These are phyloP conservation scores for Trichoderma asperelloides DNA, from an alignment of 495 filamentous ascomycete genomes.

Conservation along the genomic window DNA sequence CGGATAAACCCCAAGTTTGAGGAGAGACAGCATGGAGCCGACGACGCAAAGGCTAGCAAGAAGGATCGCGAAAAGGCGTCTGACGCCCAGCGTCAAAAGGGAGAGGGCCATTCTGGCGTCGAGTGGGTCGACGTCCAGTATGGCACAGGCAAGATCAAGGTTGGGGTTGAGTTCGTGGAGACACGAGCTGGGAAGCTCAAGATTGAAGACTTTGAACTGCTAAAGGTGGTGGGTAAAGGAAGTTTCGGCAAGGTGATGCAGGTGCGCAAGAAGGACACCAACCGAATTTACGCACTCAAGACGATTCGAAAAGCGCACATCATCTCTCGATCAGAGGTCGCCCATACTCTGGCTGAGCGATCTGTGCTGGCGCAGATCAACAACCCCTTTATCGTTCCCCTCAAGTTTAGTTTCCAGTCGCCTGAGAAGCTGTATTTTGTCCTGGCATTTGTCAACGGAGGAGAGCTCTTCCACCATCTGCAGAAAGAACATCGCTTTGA, in stretches of 20 bases:
- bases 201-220: constrained; percentile 93
- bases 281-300: constrained; percentile 96
- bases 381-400: constrained; percentile 97
- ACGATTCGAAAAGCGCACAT: constrained; percentile 98
- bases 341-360: constrained; percentile 94
- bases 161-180: constrained; percentile 94
- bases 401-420: constrained; percentile 99
- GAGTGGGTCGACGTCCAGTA: constrained; percentile 88
- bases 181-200: constrained; percentile 78
- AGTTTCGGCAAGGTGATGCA: constrained; percentile 99
- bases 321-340: constrained; percentile 95
- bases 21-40: constrained; percentile 59
- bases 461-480: constrained; percentile 95
- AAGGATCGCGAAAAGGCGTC: constrained; percentile 82
- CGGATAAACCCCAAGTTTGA: constrained; percentile 87
- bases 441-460: constrained; percentile 94
- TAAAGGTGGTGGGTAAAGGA: constrained; percentile 98
- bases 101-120: constrained; percentile 65
- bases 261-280: constrained; percentile 95
- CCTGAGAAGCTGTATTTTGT: constrained; percentile 98
- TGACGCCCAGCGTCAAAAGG: constrained; percentile 56
- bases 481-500: constrained; percentile 97
- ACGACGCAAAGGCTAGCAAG: constrained; percentile 79
- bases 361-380: constrained; percentile 98
- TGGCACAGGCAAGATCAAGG: constrained; percentile 76